phyloP scores from a whole-genome alignment of 768 basidiomycete species.

The Mycena vitilis region DNA sequence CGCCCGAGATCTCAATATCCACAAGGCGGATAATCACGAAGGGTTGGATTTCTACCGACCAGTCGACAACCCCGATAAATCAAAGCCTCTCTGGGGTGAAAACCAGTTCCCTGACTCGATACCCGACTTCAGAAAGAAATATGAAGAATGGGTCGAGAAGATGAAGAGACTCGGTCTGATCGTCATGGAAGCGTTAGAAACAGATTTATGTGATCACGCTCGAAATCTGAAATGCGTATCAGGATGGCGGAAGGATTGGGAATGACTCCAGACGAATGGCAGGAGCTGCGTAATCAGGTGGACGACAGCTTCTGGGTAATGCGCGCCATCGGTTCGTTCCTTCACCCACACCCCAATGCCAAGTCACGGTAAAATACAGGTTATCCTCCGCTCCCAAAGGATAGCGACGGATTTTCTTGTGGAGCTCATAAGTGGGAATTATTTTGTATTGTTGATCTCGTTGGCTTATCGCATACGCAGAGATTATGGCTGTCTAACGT shows the following conservation, averaged over 20 bases:
- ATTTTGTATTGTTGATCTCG: slow-evolving; percentile 3
- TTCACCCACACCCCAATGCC: neutral
- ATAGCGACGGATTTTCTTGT: slow-evolving; percentile 87
- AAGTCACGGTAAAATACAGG: slow-evolving; percentile 53
- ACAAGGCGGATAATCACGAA: slow-evolving; percentile 85
- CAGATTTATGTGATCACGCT: neutral
- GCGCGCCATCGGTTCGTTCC: slow-evolving; percentile 76
- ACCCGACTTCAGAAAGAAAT: slow-evolving; percentile 69
- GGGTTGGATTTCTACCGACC: slow-evolving; percentile 86
- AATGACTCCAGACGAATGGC: slow-evolving; percentile 77
- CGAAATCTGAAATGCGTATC: slow-evolving; percentile 6
- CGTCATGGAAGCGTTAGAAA: slow-evolving; percentile 87
- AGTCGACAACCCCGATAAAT: slow-evolving; percentile 75
- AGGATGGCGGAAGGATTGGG: slow-evolving; percentile 89
- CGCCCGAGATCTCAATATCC: neutral
- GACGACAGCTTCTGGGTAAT: slow-evolving; percentile 92
- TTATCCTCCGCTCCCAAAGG: slow-evolving; percentile 86
- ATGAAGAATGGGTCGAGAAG: slow-evolving; percentile 82
- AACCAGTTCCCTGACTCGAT: slow-evolving; percentile 83
- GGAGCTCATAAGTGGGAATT: slow-evolving; percentile 84
- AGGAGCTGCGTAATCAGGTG: slow-evolving; percentile 72
- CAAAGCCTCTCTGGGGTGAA: slow-evolving; percentile 80
- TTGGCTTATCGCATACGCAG: slow-evolving; percentile 48
- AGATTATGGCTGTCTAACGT: slow-evolving; percentile 95
- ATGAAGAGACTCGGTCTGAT: slow-evolving; percentile 87